Evolutionary conservation across 1,139 yeast species (phyloP).

Genomic region (Taphrina wiesneri): DNA sequence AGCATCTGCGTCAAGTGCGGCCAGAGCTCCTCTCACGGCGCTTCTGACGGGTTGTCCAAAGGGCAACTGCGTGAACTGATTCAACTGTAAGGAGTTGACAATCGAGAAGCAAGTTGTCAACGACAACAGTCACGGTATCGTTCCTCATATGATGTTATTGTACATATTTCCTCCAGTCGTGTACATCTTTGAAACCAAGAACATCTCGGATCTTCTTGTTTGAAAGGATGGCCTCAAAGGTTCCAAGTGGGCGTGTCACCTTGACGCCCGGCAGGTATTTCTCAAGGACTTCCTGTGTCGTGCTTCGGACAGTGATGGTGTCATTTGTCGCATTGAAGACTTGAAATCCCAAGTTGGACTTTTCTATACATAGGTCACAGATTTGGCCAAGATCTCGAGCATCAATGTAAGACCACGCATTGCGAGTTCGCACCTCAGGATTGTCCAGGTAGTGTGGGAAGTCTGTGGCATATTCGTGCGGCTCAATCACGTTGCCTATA

Average conservation of each 20-base stretch:
- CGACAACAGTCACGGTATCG: background rate
- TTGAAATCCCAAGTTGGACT: slow-evolving; percentile 31
- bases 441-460: slow-evolving; percentile 23
- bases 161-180: slow-evolving; percentile 33
- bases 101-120: too few species aligned
- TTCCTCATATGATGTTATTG: background rate
- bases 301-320: slow-evolving; percentile 19
- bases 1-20: background rate
- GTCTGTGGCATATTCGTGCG: slow-evolving; percentile 22
- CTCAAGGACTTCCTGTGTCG: slow-evolving; percentile 16
- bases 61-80: too few species aligned
- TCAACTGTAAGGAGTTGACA: too few species aligned
- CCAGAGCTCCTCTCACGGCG: background rate
- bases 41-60: too few species aligned
- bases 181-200: slow-evolving; percentile 30
- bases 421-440: slow-evolving; percentile 25
- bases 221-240: slow-evolving; percentile 23
- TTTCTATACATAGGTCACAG: slow-evolving; percentile 32
- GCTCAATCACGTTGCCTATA: slow-evolving; percentile 33
- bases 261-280: slow-evolving; percentile 22
- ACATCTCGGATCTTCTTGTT: slow-evolving; percentile 31
- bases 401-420: slow-evolving; percentile 34
- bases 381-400: slow-evolving; percentile 35
- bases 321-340: slow-evolving; percentile 33
- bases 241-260: slow-evolving; percentile 26